These are phyloP conservation scores for Neurospora crassa DNA, from an alignment of 2,329 filamentous ascomycete genomes.

Conservation along the genomic window DNA sequence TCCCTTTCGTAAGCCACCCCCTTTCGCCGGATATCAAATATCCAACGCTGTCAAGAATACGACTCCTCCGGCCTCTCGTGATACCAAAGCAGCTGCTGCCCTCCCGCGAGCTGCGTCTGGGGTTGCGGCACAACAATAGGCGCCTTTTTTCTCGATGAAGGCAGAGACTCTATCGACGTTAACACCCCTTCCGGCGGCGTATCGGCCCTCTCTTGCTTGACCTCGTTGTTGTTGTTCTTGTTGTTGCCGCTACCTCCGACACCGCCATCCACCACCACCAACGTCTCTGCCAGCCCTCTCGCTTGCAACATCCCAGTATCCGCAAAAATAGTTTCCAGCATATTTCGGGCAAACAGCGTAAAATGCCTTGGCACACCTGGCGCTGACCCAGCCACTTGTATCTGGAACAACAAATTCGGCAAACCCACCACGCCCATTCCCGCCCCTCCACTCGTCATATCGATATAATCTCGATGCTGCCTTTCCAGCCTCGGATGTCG, in stretches of 20 bases:
- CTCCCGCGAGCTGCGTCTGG: background rate
- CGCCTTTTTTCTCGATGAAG: background rate
- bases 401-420: constrained; percentile 38
- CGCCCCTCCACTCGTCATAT: constrained; percentile 28
- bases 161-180: background rate
- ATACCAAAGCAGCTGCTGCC: background rate
- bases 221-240: background rate
- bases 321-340: constrained; percentile 39
- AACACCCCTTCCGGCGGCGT: background rate
- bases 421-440: constrained; percentile 36
- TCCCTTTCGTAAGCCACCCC: background rate
- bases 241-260: background rate
- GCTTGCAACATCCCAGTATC: constrained; percentile 44
- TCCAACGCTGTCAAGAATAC: background rate
- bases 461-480: constrained; percentile 21
- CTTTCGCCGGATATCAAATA: background rate
- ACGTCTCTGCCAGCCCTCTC: constrained; percentile 30
- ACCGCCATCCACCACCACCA: constrained; percentile 6
- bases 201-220: constrained; percentile 2
- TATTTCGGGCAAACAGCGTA: constrained; percentile 34
- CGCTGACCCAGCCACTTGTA: constrained; percentile 37
- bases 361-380: constrained; percentile 32
- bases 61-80: background rate
- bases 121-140: background rate
- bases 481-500: constrained; percentile 34